Base-by-base conservation (phyloP, 805 yeast species). In the Yarrowia osloensis region DNA sequence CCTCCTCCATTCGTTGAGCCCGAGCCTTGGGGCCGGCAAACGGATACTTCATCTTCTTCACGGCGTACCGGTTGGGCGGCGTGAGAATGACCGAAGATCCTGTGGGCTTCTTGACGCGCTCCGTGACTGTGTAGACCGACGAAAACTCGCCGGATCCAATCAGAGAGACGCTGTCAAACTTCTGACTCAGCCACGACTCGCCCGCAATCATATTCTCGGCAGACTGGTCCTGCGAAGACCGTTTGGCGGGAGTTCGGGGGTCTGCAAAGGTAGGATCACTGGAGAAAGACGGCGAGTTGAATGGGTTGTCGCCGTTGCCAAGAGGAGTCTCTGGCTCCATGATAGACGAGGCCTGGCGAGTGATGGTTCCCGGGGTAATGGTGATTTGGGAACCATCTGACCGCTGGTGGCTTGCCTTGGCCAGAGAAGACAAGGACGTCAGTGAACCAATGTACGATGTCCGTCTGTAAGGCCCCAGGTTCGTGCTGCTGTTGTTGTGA, bases 61-160 rank as follows among this genome's bases (percentile, higher is more conserved):
- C 95, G 0, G 98, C 98, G 76, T 87, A 91, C 72, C 85, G 75
- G 66, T 72, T 75, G 75, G 65, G 66, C 1, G 73, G 67, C 19
- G 70, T 68, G 12, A 65, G 57, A 4, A 69, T 50, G 54, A 39
- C 52, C 2, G 62, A 21, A 3, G 37, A 28, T 3, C 52, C 55
- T 26, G 63, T 66, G 26, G 65, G 68, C 44, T 67, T 68, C n/a
- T 47, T 82, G 65, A 82, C 81, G 69, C 87, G 86, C 73, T 86
- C 89, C 17, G 86, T 81, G 49, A 94, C 94, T 69, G 89, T 89
- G 76, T 86, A 95, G 19, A 96, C 99, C 24, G 86, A 81, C 2
- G 97, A 91, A 73, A 95, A 95, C 76, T 91, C 97, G 26, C 99
- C 98, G 39, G 84, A 80, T 2, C 97, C 97, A 24, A 94, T 79